Base-by-base conservation (phyloP, 768 basidiomycete species). In the Boletus rubropictus region DNA sequence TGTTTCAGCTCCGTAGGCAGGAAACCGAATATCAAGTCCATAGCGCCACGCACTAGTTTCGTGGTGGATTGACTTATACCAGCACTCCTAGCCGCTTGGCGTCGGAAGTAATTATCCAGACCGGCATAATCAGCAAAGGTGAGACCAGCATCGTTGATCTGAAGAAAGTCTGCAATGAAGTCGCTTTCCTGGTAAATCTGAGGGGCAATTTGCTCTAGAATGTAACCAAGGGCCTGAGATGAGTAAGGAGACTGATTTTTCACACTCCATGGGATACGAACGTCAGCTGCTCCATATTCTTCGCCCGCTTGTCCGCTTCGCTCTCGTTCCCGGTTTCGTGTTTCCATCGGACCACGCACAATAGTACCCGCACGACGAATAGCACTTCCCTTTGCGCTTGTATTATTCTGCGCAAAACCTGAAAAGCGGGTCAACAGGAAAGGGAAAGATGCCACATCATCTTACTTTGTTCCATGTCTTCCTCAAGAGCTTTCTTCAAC, bases 1-100 rank as follows among this genome's bases (percentile, higher is more conserved):
- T 72, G 69, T 65, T 86, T 89, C 50, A 97, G 48, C 61, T 95
- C 93, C 1, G 74, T 72, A 3, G 86, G 84, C 15, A 98, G 69
- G 71, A 95, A 98, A 7, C 93, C 92, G 64, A 97, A 98, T 43
- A 97, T 92, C 43, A 95, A 69, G 54, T 98, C 95, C 86, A 97
- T 81, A 24, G 92, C 89, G 3, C 84, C 84, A 17, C 90, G 81
- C 25, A 93, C 78, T 8, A 94, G 77, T 69, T 94, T 93, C 49
- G 72, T 61, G 22, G 91, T 92, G 7, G 79, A 68, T 44, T 76
- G 75, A 49, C 80, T 81, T 36, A 94, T 73, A 24, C 81, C 79
- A 22, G 75, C 76, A 42, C 79, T 72, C 22, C 89, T 75, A 6
- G 84, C 74, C n/a, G 95, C 95, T 61, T 97, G 90, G 39, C 95